Base-by-base conservation (phyloP, 805 yeast species). In the Metschnikowia similis region DNA sequence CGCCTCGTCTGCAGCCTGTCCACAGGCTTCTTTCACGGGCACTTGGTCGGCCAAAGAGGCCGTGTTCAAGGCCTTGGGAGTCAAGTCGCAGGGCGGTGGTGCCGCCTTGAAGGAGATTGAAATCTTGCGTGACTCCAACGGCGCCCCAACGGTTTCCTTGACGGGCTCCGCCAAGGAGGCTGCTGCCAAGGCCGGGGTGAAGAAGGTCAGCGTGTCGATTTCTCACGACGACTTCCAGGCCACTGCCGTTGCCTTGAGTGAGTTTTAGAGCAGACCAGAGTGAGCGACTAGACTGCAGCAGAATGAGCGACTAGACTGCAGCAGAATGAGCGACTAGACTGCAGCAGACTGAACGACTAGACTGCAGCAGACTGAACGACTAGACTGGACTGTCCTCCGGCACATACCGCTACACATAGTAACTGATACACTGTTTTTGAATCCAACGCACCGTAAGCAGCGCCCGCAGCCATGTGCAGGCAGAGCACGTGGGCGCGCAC, bases 31-130 rank as follows among this genome's bases (percentile, higher is more conserved):
- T 3, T 94, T 80, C 71, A 90, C 99, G 28, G 99, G 99, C 43
- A 87, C 96, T 40, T 94, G 99, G 99, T 89, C 97, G 30, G 99
- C 99, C 41, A 94, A 94, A 74, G 99, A 94, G 75, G 99, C 99
- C 39, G 97, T 91, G 34, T 94, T 94, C 84, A 94, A 94, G 76
- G 88, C 96, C 16, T 77, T 94, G 64, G 91, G 94, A 54, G 96
- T 89, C 55, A 80, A 81, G 64, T 83, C 96, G 42, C 81, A 84
- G 66, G 99, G 99, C 52, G 97, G 92, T 13, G 99, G 98, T 54
- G 98, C 99, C 35, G 77, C 96, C 32, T 79, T 94, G 74, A 82
- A 80, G 66, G 96, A 89, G 53, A 95, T 94, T 70, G 98, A 92
- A 74, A 88, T 94, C 61, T 61, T 75, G 29, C 85, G 92, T 62